Base-by-base conservation (phyloP, 202 grass and related monocot species). In the Hordeum pubiflorum region DNA sequence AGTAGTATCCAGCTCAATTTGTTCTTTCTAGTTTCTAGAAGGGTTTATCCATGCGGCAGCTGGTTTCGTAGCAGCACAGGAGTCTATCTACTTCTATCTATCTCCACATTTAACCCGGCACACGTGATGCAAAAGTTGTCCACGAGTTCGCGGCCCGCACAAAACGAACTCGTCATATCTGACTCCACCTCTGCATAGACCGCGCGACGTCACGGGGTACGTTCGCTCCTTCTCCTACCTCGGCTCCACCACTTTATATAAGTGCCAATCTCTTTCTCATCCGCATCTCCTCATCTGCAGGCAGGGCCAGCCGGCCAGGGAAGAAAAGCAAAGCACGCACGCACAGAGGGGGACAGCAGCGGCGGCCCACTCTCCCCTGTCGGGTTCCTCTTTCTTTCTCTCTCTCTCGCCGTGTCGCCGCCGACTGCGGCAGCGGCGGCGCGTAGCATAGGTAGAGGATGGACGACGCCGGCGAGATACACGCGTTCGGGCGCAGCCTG, bases 391-490 rank as follows among this genome's bases (percentile, higher is more conserved):
- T 54, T 52, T 52, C 48, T 15, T 26, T 18, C 50, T 38, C 6
- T 7, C 0, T 17, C 27, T 9, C 2, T 18, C 17, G 18, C 17
- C 13, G 2, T 43, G 60, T 31, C 10, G 23, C 39, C 12, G 59
- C 1, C 15, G 75, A 26, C 24, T 26, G 24, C 24, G 24, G 1
- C 70, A 59, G 14, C 54, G 55, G n/a, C 48, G 38, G 13, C 10
- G 5, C 6, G 26, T 1, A 7, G 61, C 27, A 33, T 21, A 5
- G 15, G 44, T 26, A 66, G 18, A 6, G 24, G 41, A 84, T 88
- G 82, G 82, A 82, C 32, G 76, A 89, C 75, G 86, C 83, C 38
- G 89, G 85, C 2, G 89, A 91, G 89, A 85, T 91, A 85, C 89
- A 91, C 89, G 66, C 46, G 76, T 48, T 91, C 34, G 80, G 79